Base-by-base conservation (phyloP, 768 basidiomycete genomes). In the Lentinula sp. region DNA sequence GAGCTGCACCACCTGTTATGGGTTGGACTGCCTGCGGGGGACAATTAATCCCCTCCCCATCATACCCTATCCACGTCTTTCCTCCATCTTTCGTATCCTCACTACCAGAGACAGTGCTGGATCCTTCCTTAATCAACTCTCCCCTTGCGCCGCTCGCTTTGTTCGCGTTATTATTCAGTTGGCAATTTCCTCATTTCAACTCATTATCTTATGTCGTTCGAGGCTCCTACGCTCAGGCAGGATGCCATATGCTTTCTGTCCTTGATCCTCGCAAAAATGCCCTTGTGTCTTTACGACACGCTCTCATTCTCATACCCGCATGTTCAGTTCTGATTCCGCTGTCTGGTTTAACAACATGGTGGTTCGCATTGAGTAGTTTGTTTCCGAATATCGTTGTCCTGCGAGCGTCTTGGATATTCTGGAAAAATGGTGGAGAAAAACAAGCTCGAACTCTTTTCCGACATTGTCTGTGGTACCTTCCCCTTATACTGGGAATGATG, bases 181-280 rank as follows among this genome's bases (percentile, higher is more conserved):
- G 96, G 96, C 97, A 99, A 70, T 98, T 98, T 75, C 95, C 96
- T 39, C 96, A 99, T 72, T 98, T 99, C 78, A 98, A 95, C 73
- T 73, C 93, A 1, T 79, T 99, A n/a, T 87, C 95, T 7, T 84
- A 97, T 73, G 78, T 95, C 54, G 82, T 95, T 8, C 85, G 95
- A 40, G 85, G 82, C 9, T 89, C 89, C 18, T 99, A 99, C 73
- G 93, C 97, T 4, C 86, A 93, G 69, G 93, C 89, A 18, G 95
- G 95, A 16, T 99, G 95, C 71, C 83, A 82, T 56, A 99, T 99
- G 97, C 83, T 98, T 10, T 86, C 87, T 35, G 89, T 94, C 60
- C 75, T 91, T 53, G 79, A 85, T 35, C 92, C 95, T 1, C 67
- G 73, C 21, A 85, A 89, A 66, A 98, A 98, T 68, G 84, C 93